Base-by-base conservation (phyloP, 2,329 filamentous ascomycete species). In the Cladophialophora bantiana region DNA sequence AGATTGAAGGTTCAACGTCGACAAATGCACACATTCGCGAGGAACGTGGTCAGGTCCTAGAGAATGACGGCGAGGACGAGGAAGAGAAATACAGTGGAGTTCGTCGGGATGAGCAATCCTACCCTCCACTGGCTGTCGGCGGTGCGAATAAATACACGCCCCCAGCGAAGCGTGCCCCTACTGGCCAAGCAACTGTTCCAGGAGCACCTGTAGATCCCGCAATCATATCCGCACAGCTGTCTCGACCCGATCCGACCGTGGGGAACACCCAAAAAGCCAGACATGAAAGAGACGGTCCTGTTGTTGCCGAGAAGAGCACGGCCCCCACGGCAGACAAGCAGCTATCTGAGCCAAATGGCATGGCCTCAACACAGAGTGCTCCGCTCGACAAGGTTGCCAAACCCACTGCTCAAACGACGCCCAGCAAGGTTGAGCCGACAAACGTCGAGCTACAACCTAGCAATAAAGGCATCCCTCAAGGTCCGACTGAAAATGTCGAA, bases 11-110 rank as follows among this genome's bases (percentile, higher is more conserved):
- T 54, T 91, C 89, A 69, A 83, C 84, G 18, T 84, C 92, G 7
- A 85, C 86, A 40, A 97, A 95, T 62, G 82, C 90, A 4, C 95
- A 99, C 75, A 87, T 97, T 65, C 91, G 92, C 3, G 95, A 98
- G 79, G 95, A 99, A 82, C 89, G 94, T 75, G 86, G 93, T 60
- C 83, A 87, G n/a, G 85, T 85, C 12, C 82, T 84, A 9, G 85
- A 87, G 45, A 86, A 90, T 60, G 88, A 89, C 59, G 89, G 88
- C 13, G 79, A 85, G 34, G 92, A 97, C 71, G 95, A 99, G 79
- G 95, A 99, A 81, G 94, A 96, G 76, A 97, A 95, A 77, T 98
- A 98, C 80, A 97, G 94, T 75, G 94, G 94, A 76, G 95, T 99
- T 63, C 90, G 90, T 69, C 89, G 94, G 70, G 89, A 91, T 48